Evolutionary conservation across 345 rosid genomes (phyloP).

Genomic region (Brassica carinata): DNA sequence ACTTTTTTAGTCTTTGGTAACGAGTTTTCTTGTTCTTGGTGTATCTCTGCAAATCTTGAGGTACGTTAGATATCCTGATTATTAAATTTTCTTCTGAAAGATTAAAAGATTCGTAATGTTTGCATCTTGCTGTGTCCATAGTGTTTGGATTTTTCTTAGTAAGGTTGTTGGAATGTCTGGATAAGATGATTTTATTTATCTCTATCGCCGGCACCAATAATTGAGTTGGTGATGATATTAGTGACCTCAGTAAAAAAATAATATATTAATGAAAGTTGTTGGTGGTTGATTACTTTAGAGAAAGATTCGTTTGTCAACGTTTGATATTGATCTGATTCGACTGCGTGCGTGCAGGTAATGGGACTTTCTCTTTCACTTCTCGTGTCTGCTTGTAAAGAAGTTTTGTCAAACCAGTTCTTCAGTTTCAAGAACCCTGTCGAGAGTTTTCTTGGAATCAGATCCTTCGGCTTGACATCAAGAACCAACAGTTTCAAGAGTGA

Average conservation of each 20-base stretch:
- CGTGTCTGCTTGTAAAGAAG: conserved; percentile 47
- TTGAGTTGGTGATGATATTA: conserved; percentile 27
- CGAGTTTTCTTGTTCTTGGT: conserved; percentile 13
- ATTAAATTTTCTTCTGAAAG: not conserved
- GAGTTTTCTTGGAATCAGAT: conserved; percentile 32
- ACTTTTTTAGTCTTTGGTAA: conserved; percentile 13
- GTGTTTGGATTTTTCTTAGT: not conserved
- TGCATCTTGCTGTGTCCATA: not conserved
- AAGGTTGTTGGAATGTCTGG: conserved; percentile 19
- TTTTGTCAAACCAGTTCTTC: conserved; percentile 38
- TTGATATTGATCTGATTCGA: conserved; percentile 17
- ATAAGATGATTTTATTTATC: not conserved
- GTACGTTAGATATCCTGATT: conserved; percentile 14
- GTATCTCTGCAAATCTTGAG: conserved; percentile 27
- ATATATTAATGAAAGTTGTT: conserved; percentile 30
- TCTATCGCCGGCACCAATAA: conserved; percentile 11
- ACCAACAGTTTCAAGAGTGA: conserved; percentile 45
- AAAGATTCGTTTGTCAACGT: conserved; percentile 31
- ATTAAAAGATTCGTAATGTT: not conserved
- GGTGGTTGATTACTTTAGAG: conserved; percentile 10
- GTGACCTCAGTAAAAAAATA: conserved; percentile 21
- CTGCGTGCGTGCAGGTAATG: conserved; percentile 43
- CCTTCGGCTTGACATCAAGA: conserved; percentile 41
- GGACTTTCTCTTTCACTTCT: conserved; percentile 54
- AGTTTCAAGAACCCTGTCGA: conserved; percentile 39